These are phyloP conservation scores for Miscanthus lutarioriparius DNA, from an alignment of 176 grass and related monocot species.

Conservation along the genomic window DNA sequence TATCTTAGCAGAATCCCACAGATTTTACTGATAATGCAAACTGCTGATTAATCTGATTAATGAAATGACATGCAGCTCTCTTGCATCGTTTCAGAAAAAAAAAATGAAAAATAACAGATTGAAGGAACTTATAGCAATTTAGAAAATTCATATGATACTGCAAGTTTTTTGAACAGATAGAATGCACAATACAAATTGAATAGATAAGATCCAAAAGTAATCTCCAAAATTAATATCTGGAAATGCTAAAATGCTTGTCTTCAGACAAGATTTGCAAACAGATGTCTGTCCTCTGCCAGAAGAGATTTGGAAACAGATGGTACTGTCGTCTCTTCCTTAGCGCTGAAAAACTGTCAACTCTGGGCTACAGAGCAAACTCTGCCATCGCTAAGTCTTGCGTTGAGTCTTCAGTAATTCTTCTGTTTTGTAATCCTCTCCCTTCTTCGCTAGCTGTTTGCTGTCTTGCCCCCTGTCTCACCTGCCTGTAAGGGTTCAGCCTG, in stretches of 20 bases:
- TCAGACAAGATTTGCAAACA: background rate
- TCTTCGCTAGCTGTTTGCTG: background rate
- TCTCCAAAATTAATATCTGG: background rate
- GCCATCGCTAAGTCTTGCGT: background rate
- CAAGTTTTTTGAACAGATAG: background rate
- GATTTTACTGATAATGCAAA: slow-evolving; percentile 6
- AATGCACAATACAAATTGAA: background rate
- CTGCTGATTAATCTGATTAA: background rate
- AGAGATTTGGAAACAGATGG: background rate
- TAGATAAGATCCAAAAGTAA: background rate
- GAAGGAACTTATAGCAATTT: background rate
- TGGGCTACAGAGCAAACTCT: background rate
- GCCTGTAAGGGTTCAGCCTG: background rate
- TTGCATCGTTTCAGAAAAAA: background rate
- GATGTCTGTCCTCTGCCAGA: background rate
- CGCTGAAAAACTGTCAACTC: background rate
- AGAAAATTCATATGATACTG: background rate
- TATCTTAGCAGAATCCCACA: slow-evolving; percentile 21
- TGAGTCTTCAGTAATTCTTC: background rate
- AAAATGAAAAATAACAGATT: background rate
- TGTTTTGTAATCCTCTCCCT: background rate
- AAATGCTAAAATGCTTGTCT: background rate
- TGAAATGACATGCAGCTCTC: background rate
- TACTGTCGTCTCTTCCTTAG: background rate
- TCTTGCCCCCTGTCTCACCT: background rate